These are phyloP conservation scores for Endocladia muricata DNA, from an alignment of 31 red algal genomes.

Conservation along the genomic window DNA sequence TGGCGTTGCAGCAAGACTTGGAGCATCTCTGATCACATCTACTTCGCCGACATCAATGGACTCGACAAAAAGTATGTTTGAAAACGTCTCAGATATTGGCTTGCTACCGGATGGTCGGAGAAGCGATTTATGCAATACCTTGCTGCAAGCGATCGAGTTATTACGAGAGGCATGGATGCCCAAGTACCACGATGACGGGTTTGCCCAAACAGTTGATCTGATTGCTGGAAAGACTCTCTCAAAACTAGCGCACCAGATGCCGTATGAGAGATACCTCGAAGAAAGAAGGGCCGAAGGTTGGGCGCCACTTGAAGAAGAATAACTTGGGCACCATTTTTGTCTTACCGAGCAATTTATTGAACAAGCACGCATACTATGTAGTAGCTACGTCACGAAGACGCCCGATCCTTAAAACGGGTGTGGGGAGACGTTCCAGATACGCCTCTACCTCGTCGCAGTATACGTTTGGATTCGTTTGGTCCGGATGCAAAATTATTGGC, in stretches of 20 bases:
- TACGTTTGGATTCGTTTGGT: not conserved
- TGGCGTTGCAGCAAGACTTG: slow-evolving; percentile 9
- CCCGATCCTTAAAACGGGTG: slow-evolving; percentile 17
- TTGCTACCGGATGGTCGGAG: not conserved
- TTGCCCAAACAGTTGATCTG: slow-evolving; percentile 1
- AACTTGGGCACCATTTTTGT: not conserved
- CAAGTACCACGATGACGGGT: slow-evolving; percentile 1
- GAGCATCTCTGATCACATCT: slow-evolving; percentile 8
- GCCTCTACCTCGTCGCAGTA: slow-evolving; percentile 8
- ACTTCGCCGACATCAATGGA: slow-evolving; percentile 27
- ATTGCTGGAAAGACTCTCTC: not conserved
- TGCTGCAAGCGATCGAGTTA: slow-evolving; percentile 11
- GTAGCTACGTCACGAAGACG: slow-evolving; percentile 12
- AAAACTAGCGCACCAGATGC: slow-evolving; percentile 2
- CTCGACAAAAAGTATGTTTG: not conserved
- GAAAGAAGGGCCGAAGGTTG: slow-evolving; percentile 9
- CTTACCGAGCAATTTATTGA: too few relatives aligned
- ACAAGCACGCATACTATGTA: too few relatives aligned
- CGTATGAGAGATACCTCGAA: slow-evolving; percentile 9
- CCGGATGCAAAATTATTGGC: slow-evolving; percentile 7
- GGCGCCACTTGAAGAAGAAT: not conserved
- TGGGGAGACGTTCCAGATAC: slow-evolving; percentile 20
- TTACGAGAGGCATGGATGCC: not conserved
- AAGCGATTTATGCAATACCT: slow-evolving; percentile 12
- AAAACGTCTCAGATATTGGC: not conserved